Evolutionary conservation across 2,329 filamentous ascomycete genomes (phyloP).

Genomic region (Cytospora chrysosperma): DNA sequence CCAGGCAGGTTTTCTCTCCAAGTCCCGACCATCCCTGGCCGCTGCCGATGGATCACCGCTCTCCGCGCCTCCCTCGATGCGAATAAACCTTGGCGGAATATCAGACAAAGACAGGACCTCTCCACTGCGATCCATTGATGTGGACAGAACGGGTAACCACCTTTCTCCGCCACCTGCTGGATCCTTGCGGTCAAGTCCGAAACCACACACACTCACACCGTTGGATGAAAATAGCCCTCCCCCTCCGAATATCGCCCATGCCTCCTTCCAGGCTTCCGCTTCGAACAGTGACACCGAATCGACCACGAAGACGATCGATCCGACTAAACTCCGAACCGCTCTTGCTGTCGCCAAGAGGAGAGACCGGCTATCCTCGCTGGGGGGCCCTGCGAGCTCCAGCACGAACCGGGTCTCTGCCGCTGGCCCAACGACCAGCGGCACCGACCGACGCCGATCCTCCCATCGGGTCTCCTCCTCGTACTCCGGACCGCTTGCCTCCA

Average conservation of each 20-base stretch:
- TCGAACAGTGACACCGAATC: constrained; percentile 52
- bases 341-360: constrained; percentile 53
- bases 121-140: constrained; percentile 51
- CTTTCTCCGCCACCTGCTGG: constrained; percentile 43
- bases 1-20: constrained; percentile 81
- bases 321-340: constrained; percentile 54
- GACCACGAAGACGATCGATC: constrained; percentile 44
- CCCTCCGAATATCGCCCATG: constrained; percentile 34
- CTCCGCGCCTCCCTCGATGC: constrained; percentile 54
- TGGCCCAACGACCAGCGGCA: constrained; percentile 34
- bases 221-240: constrained; percentile 55
- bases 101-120: constrained; percentile 47
- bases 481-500: constrained; percentile 46
- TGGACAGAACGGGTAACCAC: constrained; percentile 49
- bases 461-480: constrained; percentile 37
- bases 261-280: constrained; percentile 37
- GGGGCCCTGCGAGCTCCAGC: constrained; percentile 36
- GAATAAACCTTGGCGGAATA: constrained; percentile 58
- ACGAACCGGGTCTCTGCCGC: constrained; percentile 48
- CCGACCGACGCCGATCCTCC: constrained; percentile 32
- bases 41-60: constrained; percentile 63
- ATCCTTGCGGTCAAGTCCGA: constrained; percentile 31
- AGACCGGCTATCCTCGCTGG: constrained; percentile 41
- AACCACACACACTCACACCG: constrained; percentile 37
- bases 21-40: constrained; percentile 42